A percentile compares a stretch with the other conserved stretches of the same genome.
phyloP scores from a whole-genome alignment of 1,284 basidiomycete genomes.

The Ustilago curta region DNA sequence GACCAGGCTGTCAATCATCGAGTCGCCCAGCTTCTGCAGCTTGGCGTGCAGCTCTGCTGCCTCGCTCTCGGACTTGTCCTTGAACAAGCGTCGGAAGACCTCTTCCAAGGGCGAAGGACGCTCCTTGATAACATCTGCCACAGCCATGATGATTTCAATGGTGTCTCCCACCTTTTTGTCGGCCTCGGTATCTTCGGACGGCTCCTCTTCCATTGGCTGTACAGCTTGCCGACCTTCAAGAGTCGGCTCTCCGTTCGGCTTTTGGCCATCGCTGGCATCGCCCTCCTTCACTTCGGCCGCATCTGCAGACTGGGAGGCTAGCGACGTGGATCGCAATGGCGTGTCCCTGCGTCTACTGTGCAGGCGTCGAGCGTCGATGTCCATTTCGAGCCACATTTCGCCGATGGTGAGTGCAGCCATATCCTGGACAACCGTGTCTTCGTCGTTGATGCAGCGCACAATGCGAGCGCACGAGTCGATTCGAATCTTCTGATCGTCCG shows the following conservation, averaged over 20 bases:
- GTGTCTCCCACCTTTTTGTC: constrained; percentile 71
- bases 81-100: constrained; percentile 75
- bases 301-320: constrained; percentile 7
- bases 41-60: constrained; percentile 74
- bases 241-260: neutral
- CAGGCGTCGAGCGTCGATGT: constrained; percentile 37
- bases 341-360: constrained; percentile 23
- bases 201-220: constrained; percentile 4
- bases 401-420: constrained; percentile 87
- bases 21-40: constrained; percentile 82
- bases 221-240: neutral
- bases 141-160: constrained; percentile 82
- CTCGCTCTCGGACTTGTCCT: constrained; percentile 50
- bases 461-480: constrained; percentile 86
- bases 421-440: constrained; percentile 89
- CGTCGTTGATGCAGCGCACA: constrained; percentile 86
- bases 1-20: constrained; percentile 85
- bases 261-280: neutral
- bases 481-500: constrained; percentile 75
- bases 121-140: constrained; percentile 83
- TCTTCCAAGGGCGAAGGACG: constrained; percentile 85
- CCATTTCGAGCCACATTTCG: constrained; percentile 82
- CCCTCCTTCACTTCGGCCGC: constrained; percentile 5
- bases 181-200: constrained; percentile 22
- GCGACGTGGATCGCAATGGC: constrained; percentile 12